Conservation (phyloP, 768 basidiomycete genomes). For the Collybiopsis luxurians region DNA sequence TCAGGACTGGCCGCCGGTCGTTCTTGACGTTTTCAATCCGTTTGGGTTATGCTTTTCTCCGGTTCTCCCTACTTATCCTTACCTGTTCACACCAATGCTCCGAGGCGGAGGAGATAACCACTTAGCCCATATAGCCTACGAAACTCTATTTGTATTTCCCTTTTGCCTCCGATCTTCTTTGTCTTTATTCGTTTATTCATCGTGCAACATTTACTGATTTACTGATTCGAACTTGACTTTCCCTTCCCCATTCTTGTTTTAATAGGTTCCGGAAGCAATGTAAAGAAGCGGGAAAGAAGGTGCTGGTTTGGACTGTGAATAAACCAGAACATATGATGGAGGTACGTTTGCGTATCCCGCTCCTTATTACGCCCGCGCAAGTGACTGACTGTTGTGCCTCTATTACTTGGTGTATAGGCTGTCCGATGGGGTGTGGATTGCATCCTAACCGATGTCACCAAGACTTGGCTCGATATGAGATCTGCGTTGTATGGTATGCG, state of each 20-base stretch:
- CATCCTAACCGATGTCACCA: constrained; percentile 76
- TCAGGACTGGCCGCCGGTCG: too few species aligned
- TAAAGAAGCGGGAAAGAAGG: constrained; percentile 70
- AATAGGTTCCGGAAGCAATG: constrained; percentile 79
- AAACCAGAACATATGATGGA: constrained; percentile 87
- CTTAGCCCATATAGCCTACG: too few species aligned
- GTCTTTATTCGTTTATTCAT: too few species aligned
- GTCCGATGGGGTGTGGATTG: constrained; percentile 77
- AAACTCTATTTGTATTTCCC: too few species aligned
- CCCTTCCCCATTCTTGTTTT: constrained; percentile 7
- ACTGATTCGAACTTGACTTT: too few species aligned
- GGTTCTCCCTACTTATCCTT: too few species aligned
- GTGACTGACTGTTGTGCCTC: constrained; percentile 6
- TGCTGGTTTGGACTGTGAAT: constrained; percentile 99
- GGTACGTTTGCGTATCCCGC: constrained; percentile 36
- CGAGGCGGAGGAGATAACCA: too few species aligned
- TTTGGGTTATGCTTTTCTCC: too few species aligned
- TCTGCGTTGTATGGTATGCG: constrained; percentile 51
- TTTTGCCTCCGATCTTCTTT: too few species aligned
- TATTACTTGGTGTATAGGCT: constrained; percentile 39
- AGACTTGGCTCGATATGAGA: constrained; percentile 65
- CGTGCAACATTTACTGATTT: too few species aligned
- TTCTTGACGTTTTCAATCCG: too few species aligned
- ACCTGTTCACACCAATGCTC: too few species aligned
- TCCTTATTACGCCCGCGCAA: background rate